phyloP scores from a whole-genome alignment of 108 stramenopile genomes.

The Conticribra guillardii region DNA sequence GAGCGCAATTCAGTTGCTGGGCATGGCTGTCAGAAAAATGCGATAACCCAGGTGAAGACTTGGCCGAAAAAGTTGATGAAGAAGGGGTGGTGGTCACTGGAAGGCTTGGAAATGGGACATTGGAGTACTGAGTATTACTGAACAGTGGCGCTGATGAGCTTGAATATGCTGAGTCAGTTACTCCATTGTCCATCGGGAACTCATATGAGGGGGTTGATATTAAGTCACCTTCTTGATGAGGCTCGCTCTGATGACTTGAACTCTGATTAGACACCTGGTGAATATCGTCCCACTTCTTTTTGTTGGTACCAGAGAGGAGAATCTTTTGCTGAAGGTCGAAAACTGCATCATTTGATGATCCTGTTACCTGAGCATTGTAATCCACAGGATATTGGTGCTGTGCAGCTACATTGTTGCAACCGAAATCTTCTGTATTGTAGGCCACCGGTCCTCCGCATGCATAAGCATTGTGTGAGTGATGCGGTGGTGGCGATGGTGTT shows the following conservation, averaged over 20 bases:
- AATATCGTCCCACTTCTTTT: background rate
- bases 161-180: background rate
- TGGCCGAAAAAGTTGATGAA: background rate
- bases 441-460: conserved; percentile 1
- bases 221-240: background rate
- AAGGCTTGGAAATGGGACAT: conserved; percentile 2
- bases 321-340: background rate
- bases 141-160: background rate
- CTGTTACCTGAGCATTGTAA: background rate
- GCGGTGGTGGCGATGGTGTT: conserved; percentile 37
- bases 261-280: background rate
- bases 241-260: too few relatives aligned
- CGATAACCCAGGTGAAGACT: background rate
- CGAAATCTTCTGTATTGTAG: conserved; percentile 3
- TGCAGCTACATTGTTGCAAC: conserved; percentile 4
- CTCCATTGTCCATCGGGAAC: background rate
- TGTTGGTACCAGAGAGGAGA: background rate
- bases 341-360: background rate
- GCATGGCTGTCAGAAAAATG: background rate
- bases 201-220: background rate
- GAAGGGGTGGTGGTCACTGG: conserved; percentile 1
- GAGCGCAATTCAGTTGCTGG: conserved; percentile 7
- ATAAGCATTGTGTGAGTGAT: conserved; percentile 2
- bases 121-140: background rate
- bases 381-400: background rate